Conservation (phyloP, 2,329 filamentous ascomycete genomes). For the Escovopsis weberi region DNA sequence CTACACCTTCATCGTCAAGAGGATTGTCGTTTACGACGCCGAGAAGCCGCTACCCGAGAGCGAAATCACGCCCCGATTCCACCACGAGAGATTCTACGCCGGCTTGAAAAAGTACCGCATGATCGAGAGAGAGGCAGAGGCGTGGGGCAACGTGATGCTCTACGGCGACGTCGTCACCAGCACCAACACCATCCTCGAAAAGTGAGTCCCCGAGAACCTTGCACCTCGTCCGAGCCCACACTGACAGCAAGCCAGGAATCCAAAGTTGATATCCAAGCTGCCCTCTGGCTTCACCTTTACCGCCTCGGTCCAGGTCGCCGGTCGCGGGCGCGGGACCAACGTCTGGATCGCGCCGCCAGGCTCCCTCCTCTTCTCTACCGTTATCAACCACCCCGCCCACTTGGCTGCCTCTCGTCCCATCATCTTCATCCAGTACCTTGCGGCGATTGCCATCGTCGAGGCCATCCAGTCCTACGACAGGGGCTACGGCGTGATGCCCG, state of each 20-base stretch:
- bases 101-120: constrained; percentile 53
- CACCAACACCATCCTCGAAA: constrained; percentile 86
- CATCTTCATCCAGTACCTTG: constrained; percentile 87
- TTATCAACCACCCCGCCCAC: constrained; percentile 68
- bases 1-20: constrained; percentile 60
- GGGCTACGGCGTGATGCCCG: constrained; percentile 59
- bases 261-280: constrained; percentile 57
- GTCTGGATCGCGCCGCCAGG: constrained; percentile 90
- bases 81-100: constrained; percentile 64
- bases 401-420: constrained; percentile 62
- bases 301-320: constrained; percentile 78
- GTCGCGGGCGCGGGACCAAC: constrained; percentile 76
- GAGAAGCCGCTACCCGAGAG: constrained; percentile 50
- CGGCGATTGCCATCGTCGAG: constrained; percentile 73
- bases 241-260: constrained; percentile 42
- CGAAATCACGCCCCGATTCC: constrained; percentile 72
- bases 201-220: constrained; percentile 31
- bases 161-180: constrained; percentile 90
- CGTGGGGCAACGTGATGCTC: constrained; percentile 65
- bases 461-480: constrained; percentile 67
- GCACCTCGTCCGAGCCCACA: no score
- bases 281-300: constrained; percentile 78
- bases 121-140: constrained; percentile 37
- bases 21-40: constrained; percentile 48
- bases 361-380: constrained; percentile 72